Evolutionary conservation across 495 filamentous ascomycete genomes (phyloP), one percentile per base, ranked within the genome.

Genomic region (Penicillium angulare): DNA sequence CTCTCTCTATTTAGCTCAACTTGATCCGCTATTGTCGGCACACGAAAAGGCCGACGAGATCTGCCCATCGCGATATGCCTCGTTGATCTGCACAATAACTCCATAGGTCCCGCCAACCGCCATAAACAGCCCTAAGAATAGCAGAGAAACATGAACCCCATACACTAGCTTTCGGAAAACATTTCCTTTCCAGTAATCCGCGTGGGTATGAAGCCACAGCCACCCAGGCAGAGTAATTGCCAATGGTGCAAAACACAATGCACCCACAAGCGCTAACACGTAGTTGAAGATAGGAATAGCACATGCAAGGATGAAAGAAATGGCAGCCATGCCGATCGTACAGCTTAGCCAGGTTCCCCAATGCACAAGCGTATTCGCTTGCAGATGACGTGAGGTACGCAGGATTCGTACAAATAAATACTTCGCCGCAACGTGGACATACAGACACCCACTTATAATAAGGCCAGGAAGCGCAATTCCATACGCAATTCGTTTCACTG

Each of bases 231-330:
- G 59, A 16, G 50, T 57, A 21, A 78, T 71, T 2, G 67, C 65
- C 55, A 75, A 32, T 21, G 72, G 67, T 26, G 70, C 70, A 57
- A 72, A 75, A 18, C 61, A 63, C 18, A 73, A 40, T 6, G 55
- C 55, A 0, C 66, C 66, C 2, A 78, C 70, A 8, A 80, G 51
- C 0, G 73, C 75, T 21, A 89, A 57, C 26, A 90, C 62, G 41
- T 83, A 79, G 41, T 77, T 81, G 69, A 90, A 90, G 60, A 86
- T 80, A 0, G 87, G 87, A 22, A 90, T 86, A 4, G 82, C 79
- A 48, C 79, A 78, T 6, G 86, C 85, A 57, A 91, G 76, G 47
- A 88, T 56, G 72, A 81, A 89, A 0, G 85, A 79, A 8, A 86
- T 56, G 4, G 83, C 49, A 51, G 82, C 83, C 46, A 88, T 64